Base-by-base conservation (phyloP, 768 basidiomycete genomes). In the Rhizopogon vinicolor region DNA sequence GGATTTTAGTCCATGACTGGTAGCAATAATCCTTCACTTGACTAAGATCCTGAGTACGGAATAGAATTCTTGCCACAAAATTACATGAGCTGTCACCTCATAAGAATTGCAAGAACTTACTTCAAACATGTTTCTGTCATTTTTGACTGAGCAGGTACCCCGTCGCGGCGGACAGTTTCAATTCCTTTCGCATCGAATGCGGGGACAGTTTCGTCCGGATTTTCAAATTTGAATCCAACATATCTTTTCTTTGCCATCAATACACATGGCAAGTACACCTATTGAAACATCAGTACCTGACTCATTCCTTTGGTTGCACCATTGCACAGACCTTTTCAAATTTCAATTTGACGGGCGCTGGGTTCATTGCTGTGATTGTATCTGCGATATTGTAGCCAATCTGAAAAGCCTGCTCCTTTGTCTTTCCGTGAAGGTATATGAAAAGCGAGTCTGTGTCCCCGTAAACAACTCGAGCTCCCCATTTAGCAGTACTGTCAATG, bases 191-290 rank as follows among this genome's bases (percentile, higher is more conserved):
- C 97, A 62, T 99, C 96, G 62, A 98, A 97, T 0, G 72, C 75
- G 2, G 94, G 91, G 44, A 87, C 85, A 1, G 55, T 68, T 12
- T 97, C 91, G 60, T 93, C 89, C 0, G 87, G 80, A 52, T 74
- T 79, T 70, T 99, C 97, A 59, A 88, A 98, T 66, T 94, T 96
- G 76, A 91, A 97, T 1, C 97, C 97, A 19, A 98, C 96, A 62
- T 99, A 99, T 62, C 96, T 84, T 68, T 99, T 99, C 78, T 99
- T 99, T 2, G 96, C 92, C 80, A 97, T 82, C n/a, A 99, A 79
- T 0, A 98, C 85, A 62, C 91, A 95, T 2, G 94, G 94, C 43
- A 94, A 78, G 68, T 98, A 98, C 3, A 98, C 93, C 93, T 96
- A n/a, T 49, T 22, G 8, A 35, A 12, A 37, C 35, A 49, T 49